Evolutionary conservation across 1,139 yeast genomes (phyloP), one percentile per base, ranked within the genome.

Genomic region (Debaryomycetaceae sp.): DNA sequence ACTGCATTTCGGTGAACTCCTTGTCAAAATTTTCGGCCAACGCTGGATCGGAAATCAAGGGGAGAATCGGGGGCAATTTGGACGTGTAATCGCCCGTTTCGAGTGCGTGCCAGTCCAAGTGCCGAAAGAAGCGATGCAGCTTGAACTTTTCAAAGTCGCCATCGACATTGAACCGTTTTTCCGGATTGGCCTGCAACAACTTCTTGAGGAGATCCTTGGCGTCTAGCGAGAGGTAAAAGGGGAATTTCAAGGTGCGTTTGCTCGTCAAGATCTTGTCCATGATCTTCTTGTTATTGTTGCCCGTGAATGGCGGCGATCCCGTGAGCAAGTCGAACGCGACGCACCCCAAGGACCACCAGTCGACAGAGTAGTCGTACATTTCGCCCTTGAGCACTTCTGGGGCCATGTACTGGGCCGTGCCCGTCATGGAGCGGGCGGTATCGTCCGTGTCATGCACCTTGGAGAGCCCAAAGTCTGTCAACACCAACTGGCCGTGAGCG

Each of bases 261-360:
- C 60, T 48, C 16, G 59, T 47, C 32, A 79, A 62, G 28, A 90
- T 83, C 52, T 83, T 86, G 38, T 83, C 87, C 45, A 79, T 66
- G 28, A 90, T 85, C 32, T 73, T 73, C 48, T 82, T 82, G 47
- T 82, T 82, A 45, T 81, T 85, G 37, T 73, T 78, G 3, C 97
- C 98, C 0, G 94, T 82, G 50, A 85, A 87, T 2, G 98, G 98
- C 1, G 98, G 97, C 27, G 78, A 69, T 0, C 98, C 97, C 0
- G 94, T 81, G 25, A 90, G 60, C 60, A 90, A 66, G 51, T 90
- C 97, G 49, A 63, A 85, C 19, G 85, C 69, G 5, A 90, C 83
- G 39, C 95, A 85, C 0, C 98, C 97, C 19, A 90, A 61, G 0
- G 96, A 85, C 93, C 97, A 90, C 94, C 96, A 90, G 49, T 90